Evolutionary conservation across 495 filamentous ascomycete genomes (phyloP), one percentile per base, ranked within the genome.

Genomic region (Aspergillus heteromorphus): DNA sequence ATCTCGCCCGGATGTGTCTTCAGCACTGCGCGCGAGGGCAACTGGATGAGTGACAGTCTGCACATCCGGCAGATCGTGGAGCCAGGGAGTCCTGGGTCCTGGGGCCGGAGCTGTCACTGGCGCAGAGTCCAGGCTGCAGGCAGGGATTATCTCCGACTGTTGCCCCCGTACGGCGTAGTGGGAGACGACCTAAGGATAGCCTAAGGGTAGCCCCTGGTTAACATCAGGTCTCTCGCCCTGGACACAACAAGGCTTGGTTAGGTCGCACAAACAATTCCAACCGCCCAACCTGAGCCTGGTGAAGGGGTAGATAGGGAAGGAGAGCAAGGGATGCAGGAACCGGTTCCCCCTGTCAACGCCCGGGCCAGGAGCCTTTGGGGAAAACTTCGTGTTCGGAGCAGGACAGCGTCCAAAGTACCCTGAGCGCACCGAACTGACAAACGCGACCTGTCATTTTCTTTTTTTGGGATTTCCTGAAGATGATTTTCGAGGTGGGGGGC

Each of bases 381-480:
- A 38, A n/a, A 13, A 9, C 11, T 38, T 38, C 34, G n/a, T n/a
- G 10, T 38, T 38, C 34, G 13, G 34, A 13, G 34, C 4, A n/a
- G 34, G 5, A n/a, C 43, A 27, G 27, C 23, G 16, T 47, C 40
- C 17, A 43, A 43, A 43, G 25, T 17, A 41, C 34, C 14, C 38
- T 13, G 43, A 36, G 29, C 13, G 11, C 19, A 36, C 7, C 8
- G 1, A 14, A 30, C 18, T 36, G 40, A 47, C 10, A 11, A 40
- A 50, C 52, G 34, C 51, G 59, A 62, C 52, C 43, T 55, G 45
- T 62, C 59, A 53, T 18, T 49, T 57, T 57, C 48, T 21, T 20
- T 40, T 51, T 19, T 42, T 9, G 20, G 40, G 47, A 29, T 56
- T 45, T 38, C 8, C 30, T 17, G 23, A 25, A 27, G 47, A 48